These are phyloP conservation scores for Onygenales sp. DNA, from an alignment of 2,329 filamentous ascomycete genomes.

Conservation along the genomic window DNA sequence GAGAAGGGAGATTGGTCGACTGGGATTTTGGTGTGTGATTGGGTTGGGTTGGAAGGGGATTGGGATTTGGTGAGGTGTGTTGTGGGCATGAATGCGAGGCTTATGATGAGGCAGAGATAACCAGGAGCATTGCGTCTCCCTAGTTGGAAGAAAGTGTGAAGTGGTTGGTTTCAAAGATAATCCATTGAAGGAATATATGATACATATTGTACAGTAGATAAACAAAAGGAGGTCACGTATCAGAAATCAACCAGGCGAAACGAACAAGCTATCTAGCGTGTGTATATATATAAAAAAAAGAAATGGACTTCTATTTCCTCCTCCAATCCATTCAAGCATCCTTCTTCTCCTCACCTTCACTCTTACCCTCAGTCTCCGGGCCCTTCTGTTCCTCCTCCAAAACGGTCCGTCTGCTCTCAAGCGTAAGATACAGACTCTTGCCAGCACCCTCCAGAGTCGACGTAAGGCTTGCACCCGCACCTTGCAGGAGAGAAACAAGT, in stretches of 20 bases:
- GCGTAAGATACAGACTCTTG: conserved; percentile 75
- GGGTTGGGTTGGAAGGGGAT: conserved; percentile 76
- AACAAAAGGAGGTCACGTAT: not conserved
- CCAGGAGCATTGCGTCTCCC: not conserved
- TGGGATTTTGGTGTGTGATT: conserved; percentile 86
- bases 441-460: conserved; percentile 68
- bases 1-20: conserved; percentile 63
- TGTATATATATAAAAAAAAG: not conserved
- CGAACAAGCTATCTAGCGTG: not conserved
- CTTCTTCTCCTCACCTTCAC: not conserved
- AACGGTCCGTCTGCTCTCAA: conserved; percentile 73
- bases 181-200: conserved; percentile 5
- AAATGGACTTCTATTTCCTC: conserved; percentile 1
- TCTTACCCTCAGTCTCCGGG: conserved; percentile 21
- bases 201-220: conserved; percentile 6
- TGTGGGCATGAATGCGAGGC: conserved; percentile 77
- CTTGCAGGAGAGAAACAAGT: conserved; percentile 71
- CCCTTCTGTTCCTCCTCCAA: conserved; percentile 59
- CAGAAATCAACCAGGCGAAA: not conserved
- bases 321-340: not conserved
- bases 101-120: conserved; percentile 27
- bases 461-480: conserved; percentile 67
- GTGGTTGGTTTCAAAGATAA: not conserved
- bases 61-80: conserved; percentile 86
- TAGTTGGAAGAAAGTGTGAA: not conserved